Percentiles rank a stretch among this genome's conserved stretches.
phyloP scores from a whole-genome alignment of 345 rosid species.

The Bruguiera parviflora region DNA sequence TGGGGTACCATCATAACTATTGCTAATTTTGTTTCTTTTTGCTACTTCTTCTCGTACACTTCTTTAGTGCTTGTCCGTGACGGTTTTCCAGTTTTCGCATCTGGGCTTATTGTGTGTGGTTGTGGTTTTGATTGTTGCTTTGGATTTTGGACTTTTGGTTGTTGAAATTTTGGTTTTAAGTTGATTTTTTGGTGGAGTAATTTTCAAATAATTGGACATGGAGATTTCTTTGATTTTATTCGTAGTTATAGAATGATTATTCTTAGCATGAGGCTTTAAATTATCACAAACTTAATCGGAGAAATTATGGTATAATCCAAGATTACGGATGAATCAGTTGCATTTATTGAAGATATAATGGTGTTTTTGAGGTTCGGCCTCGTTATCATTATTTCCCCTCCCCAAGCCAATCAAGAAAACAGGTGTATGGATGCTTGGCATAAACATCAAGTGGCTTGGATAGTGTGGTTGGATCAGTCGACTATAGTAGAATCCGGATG shows the following conservation, averaged over 20 bases:
- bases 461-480: no score
- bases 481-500: no score
- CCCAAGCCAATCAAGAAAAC: no score
- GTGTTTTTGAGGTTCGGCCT: not conserved
- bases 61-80: not conserved
- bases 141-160: not conserved
- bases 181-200: not conserved
- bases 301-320: not conserved
- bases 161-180: not conserved
- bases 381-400: not conserved
- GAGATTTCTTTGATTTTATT: not conserved
- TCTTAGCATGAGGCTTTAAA: not conserved
- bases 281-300: not conserved
- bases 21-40: not conserved
- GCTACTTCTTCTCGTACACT: not conserved
- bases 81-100: not conserved
- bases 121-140: not conserved
- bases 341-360: not conserved
- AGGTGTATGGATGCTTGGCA: no score
- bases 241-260: not conserved
- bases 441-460: no score
- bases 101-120: not conserved
- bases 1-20: constrained; percentile 57
- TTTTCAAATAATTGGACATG: not conserved
- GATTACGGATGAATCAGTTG: not conserved